These are phyloP conservation scores for Phytophthora cactorum DNA, from an alignment of 352 stramenopile genomes.

Conservation along the genomic window DNA sequence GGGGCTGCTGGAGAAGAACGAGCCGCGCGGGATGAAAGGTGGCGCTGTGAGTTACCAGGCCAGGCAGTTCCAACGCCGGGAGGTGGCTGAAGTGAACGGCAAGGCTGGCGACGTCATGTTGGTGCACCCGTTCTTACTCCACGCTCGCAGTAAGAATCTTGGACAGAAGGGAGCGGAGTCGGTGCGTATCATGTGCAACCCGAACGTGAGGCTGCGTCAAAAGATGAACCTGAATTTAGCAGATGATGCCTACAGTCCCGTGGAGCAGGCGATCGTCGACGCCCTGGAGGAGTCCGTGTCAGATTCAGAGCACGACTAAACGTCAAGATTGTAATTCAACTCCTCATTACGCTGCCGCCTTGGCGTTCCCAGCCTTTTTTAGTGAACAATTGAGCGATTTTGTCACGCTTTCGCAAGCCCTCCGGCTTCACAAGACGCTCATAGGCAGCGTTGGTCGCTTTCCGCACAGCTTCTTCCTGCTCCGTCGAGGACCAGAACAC, in stretches of 20 bases:
- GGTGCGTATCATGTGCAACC: conserved; percentile 81
- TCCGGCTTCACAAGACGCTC: conserved; percentile 30
- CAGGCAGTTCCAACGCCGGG: conserved; percentile 30
- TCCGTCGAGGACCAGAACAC: conserved; percentile 27
- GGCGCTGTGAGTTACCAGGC: conserved; percentile 57
- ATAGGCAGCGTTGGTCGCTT: conserved; percentile 24
- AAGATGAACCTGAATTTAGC: conserved; percentile 56
- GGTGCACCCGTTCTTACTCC: conserved; percentile 81
- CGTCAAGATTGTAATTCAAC: background rate
- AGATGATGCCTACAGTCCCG: conserved; percentile 42
- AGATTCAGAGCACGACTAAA: background rate
- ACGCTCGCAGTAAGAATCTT: conserved; percentile 78
- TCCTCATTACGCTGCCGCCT: background rate
- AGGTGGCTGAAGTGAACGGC: conserved; percentile 72
- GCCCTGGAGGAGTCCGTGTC: conserved; percentile 20
- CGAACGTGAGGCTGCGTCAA: conserved; percentile 53
- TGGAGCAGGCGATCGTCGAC: conserved; percentile 52
- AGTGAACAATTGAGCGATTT: background rate
- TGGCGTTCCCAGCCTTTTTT: background rate
- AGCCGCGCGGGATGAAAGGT: conserved; percentile 66
- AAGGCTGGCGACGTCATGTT: conserved; percentile 80
- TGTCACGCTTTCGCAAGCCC: conserved; percentile 12
- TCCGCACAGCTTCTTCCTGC: conserved; percentile 26
- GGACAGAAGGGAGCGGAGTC: conserved; percentile 52
- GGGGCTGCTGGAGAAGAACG: conserved; percentile 51